These are phyloP conservation scores for Trametes polyzona DNA, from an alignment of 1,284 basidiomycete species.

Conservation along the genomic window DNA sequence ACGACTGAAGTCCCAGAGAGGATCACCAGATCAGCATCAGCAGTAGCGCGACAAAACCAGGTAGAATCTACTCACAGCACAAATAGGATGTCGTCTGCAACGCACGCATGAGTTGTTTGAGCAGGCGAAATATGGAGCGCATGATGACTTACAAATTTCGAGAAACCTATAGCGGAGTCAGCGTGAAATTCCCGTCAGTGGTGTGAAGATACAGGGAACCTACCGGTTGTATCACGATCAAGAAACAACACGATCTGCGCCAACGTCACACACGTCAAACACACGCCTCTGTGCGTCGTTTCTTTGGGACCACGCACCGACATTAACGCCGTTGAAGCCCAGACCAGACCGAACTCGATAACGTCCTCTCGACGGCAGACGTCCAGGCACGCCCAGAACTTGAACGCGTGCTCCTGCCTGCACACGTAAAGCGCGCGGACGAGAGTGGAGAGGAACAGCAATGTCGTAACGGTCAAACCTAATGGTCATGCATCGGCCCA, in stretches of 20 bases:
- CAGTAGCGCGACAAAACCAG: neutral
- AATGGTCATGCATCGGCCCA: too few species aligned
- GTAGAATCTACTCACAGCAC: neutral
- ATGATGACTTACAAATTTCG: neutral
- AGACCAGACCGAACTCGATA: conserved; percentile 2
- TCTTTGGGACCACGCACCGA: neutral
- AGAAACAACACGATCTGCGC: neutral
- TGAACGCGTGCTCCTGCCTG: conserved; percentile 1
- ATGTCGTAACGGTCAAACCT: neutral
- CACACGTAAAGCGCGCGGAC: conserved; percentile 1
- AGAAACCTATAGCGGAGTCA: neutral
- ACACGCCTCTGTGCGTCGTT: too few species aligned
- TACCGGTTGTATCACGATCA: neutral
- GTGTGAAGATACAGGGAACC: neutral
- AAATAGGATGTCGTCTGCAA: neutral
- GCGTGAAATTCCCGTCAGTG: neutral
- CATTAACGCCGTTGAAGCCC: neutral
- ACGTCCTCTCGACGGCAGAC: neutral
- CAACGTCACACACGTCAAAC: neutral
- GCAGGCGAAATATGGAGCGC: neutral
- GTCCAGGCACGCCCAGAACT: neutral
- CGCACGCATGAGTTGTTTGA: neutral
- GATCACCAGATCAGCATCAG: neutral
- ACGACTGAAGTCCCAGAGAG: neutral
- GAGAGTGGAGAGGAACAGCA: neutral